Evolutionary conservation across 2,329 filamentous ascomycete species (phyloP).

Genomic region (Tolypocladium album): DNA sequence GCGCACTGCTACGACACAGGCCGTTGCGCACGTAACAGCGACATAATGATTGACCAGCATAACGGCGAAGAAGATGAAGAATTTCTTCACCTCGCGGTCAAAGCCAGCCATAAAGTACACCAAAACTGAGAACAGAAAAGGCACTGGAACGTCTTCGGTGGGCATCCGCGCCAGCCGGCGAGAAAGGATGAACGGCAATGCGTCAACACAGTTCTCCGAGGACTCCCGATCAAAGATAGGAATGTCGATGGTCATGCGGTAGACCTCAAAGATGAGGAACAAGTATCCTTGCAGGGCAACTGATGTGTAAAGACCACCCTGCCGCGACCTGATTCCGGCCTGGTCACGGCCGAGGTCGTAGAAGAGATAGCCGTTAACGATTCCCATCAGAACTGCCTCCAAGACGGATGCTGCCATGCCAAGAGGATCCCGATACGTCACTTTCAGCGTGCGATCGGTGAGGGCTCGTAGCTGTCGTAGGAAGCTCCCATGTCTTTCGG

Average conservation of each 20-base stretch:
- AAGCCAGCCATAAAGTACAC: conserved; percentile 75
- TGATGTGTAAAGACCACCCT: conserved; percentile 64
- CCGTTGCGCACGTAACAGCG: conserved; percentile 59
- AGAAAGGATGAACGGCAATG: conserved; percentile 59
- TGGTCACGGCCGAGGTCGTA: conserved; percentile 53
- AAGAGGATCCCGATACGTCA: conserved; percentile 67
- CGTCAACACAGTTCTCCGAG: conserved; percentile 60
- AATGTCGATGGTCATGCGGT: conserved; percentile 65
- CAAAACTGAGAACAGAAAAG: conserved; percentile 58
- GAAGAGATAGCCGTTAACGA: conserved; percentile 67
- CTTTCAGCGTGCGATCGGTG: conserved; percentile 57
- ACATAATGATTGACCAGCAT: conserved; percentile 63
- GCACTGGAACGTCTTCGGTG: conserved; percentile 64
- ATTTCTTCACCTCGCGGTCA: conserved; percentile 49
- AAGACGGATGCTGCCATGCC: conserved; percentile 61
- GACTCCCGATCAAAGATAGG: conserved; percentile 66
- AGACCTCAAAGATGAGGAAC: conserved; percentile 65
- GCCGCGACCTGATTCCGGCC: conserved; percentile 60
- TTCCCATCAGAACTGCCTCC: conserved; percentile 59
- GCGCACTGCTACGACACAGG: conserved; percentile 53
- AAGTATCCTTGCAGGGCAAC: conserved; percentile 66
- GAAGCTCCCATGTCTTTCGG: conserved; percentile 41
- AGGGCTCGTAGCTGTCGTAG: conserved; percentile 53
- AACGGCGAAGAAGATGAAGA: conserved; percentile 62
- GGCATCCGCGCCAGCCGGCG: conserved; percentile 57